These are phyloP conservation scores for Oropetium thomaeum DNA, from an alignment of 176 grass and related monocot species.

Conservation along the genomic window DNA sequence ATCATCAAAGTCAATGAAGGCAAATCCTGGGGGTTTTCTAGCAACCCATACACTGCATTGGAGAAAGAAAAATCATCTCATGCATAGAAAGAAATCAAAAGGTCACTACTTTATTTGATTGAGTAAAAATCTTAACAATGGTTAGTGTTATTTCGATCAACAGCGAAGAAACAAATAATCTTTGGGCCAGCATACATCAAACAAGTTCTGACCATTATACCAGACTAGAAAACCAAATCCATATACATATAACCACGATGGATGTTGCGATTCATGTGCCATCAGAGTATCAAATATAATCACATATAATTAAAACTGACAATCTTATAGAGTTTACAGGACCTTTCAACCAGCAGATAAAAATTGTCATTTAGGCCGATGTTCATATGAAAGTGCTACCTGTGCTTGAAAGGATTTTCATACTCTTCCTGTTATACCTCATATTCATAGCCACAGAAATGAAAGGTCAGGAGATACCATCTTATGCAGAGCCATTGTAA, in stretches of 20 bases:
- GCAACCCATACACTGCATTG: constrained; percentile 92
- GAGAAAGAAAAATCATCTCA: constrained; percentile 21
- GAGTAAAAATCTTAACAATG: not conserved
- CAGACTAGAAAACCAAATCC: not conserved
- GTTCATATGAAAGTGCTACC: not conserved
- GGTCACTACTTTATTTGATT: not conserved
- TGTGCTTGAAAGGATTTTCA: not conserved
- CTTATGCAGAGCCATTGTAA: not conserved
- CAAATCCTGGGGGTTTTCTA: constrained; percentile 84
- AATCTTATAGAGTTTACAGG: not conserved
- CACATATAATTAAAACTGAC: not conserved
- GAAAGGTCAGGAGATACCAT: constrained; percentile 2
- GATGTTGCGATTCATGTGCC: not conserved
- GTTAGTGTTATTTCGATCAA: constrained; percentile 2
- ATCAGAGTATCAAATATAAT: not conserved
- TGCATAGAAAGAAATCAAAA: not conserved
- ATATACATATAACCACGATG: not conserved
- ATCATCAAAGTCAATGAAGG: constrained; percentile 90
- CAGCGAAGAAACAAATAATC: not conserved
- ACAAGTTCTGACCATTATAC: not conserved
- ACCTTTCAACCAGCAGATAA: constrained; percentile 6
- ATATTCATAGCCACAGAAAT: not conserved
- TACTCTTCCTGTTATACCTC: not conserved
- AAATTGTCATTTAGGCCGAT: not conserved
- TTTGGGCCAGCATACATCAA: not conserved